These are phyloP conservation scores for Paratinospora sagittata DNA, from an alignment of 164 flowering plant species.

Conservation along the genomic window DNA sequence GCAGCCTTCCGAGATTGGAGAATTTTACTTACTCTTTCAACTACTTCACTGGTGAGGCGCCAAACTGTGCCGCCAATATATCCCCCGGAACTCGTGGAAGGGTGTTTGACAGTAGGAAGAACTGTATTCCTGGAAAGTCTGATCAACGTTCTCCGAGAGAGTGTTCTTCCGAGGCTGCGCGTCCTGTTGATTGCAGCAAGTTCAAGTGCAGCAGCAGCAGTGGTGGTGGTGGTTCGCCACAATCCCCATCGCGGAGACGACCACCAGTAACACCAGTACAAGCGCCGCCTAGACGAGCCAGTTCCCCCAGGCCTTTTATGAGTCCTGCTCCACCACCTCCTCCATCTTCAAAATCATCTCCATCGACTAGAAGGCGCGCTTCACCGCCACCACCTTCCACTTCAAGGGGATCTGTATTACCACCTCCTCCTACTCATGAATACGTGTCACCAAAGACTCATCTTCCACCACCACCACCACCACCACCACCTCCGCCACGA, in stretches of 20 bases:
- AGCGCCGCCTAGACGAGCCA: slow-evolving; percentile 16
- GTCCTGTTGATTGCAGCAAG: slow-evolving; percentile 50
- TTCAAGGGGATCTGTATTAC: not conserved
- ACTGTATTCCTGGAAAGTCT: slow-evolving; percentile 47
- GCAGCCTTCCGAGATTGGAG: slow-evolving; percentile 47
- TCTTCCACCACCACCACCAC: slow-evolving; percentile 14
- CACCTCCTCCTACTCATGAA: too few species aligned
- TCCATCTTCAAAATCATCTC: slow-evolving; percentile 11
- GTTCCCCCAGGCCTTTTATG: slow-evolving; percentile 17
- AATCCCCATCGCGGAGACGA: not conserved
- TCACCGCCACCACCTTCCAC: slow-evolving; percentile 23
- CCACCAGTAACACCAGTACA: slow-evolving; percentile 3
- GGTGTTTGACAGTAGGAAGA: slow-evolving; percentile 29
- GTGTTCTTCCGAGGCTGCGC: slow-evolving; percentile 44
- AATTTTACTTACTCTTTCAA: slow-evolving; percentile 77
- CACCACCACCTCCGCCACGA: slow-evolving; percentile 16
- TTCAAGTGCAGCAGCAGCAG: slow-evolving; percentile 25
- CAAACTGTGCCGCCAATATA: too few species aligned
- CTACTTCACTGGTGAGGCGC: slow-evolving; percentile 61
- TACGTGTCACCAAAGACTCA: too few species aligned
- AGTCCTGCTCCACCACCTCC: slow-evolving; percentile 17
- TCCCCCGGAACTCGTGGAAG: slow-evolving; percentile 10
- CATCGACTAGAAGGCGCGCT: slow-evolving; percentile 10
- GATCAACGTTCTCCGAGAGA: slow-evolving; percentile 39
- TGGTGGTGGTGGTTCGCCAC: not conserved